Conservation (phyloP, 2,329 filamentous ascomycete genomes). For the Chaetomium sp. region DNA sequence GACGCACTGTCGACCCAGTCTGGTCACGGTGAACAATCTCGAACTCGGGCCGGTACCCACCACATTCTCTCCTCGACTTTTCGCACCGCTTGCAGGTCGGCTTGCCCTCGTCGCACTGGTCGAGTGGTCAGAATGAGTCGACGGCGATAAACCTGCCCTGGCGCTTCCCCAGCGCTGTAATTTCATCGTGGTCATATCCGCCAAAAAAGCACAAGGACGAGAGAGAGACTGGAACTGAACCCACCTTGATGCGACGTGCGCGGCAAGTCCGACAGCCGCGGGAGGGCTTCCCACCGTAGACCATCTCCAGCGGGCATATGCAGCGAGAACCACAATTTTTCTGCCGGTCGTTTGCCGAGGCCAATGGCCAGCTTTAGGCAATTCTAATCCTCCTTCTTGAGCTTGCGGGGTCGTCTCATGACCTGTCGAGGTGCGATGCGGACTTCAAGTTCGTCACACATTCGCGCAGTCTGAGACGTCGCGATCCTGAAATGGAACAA, state of each 20-base stretch:
- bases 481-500: background rate
- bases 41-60: conserved; percentile 33
- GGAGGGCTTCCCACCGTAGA: conserved; percentile 35
- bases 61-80: conserved; percentile 34
- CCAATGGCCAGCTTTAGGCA: background rate
- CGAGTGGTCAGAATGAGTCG: background rate
- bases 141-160: background rate
- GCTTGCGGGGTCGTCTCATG: background rate
- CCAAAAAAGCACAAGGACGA: background rate
- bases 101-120: conserved; percentile 66
- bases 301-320: conserved; percentile 26
- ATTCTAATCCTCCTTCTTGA: background rate
- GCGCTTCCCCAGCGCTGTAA: background rate
- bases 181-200: background rate
- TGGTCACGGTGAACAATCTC: conserved; percentile 35
- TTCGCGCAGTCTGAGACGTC: background rate
- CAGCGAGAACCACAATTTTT: background rate
- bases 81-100: conserved; percentile 66
- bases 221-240: background rate
- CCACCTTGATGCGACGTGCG: conserved; percentile 34
- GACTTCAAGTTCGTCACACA: conserved; percentile 8
- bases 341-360: background rate
- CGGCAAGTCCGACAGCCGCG: conserved; percentile 34
- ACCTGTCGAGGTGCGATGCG: background rate
- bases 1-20: conserved; percentile 32